Evolutionary conservation across 805 yeast species (phyloP).

Genomic region (Diddensiella caesifluorescens): DNA sequence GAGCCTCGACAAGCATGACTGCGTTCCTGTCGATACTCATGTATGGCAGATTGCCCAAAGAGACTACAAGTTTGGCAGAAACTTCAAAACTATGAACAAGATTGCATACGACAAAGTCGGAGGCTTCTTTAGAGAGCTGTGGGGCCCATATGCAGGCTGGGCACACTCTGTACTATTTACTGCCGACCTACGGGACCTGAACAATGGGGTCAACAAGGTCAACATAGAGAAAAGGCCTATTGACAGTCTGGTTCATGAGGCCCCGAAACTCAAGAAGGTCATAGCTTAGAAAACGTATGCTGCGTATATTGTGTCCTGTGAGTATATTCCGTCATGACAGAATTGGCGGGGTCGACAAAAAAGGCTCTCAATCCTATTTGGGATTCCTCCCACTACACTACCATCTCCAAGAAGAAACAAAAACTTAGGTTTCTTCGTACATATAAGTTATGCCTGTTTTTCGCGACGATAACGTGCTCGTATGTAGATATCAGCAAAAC

Average conservation of each 20-base stretch:
- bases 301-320: too few relatives aligned
- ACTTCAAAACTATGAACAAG: slow-evolving; percentile 43
- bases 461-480: slow-evolving; percentile 37
- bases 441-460: slow-evolving; percentile 32
- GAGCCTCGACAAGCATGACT: slow-evolving; percentile 79
- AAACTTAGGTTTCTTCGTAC: too few relatives aligned
- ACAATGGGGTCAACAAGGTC: slow-evolving; percentile 19
- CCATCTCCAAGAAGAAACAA: not conserved
- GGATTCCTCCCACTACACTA: too few relatives aligned
- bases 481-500: slow-evolving; percentile 13
- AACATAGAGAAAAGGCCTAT: too few relatives aligned
- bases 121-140: slow-evolving; percentile 52
- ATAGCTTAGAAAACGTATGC: too few relatives aligned
- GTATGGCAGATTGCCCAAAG: slow-evolving; percentile 83
- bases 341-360: too few relatives aligned
- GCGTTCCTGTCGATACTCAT: slow-evolving; percentile 95
- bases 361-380: too few relatives aligned
- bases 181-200: slow-evolving; percentile 51
- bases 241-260: too few relatives aligned
- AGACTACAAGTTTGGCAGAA: slow-evolving; percentile 57
- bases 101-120: slow-evolving; percentile 54
- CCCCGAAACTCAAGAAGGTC: too few relatives aligned
- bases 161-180: slow-evolving; percentile 94
- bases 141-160: slow-evolving; percentile 98
- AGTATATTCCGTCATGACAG: too few relatives aligned